Evolutionary conservation across 2,329 filamentous ascomycete species (phyloP), one percentile per base, ranked within the genome.

Genomic region (Ambrosiella beaveri): DNA sequence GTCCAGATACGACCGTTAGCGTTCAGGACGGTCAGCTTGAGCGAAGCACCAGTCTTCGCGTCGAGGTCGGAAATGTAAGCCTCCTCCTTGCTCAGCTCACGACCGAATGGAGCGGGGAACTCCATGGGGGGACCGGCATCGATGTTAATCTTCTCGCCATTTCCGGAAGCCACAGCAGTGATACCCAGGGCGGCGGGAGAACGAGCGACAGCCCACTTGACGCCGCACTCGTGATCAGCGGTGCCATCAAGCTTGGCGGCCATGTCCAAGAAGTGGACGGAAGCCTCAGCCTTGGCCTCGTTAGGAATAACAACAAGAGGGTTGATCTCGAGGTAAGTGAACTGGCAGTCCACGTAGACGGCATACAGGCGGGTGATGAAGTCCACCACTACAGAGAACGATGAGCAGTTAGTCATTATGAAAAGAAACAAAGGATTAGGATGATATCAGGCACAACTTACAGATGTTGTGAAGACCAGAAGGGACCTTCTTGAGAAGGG

Each of bases 311-410:
- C 93, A 62, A 98, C 93, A 64, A 98, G 78, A 65, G 93, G 93
- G 83, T 98, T 98, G 80, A 98, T 98, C 76, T 98, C 93, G 66
- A 98, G 88, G 78, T 98, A 98, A 69, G 93, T 97, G 82, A 98
- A 98, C 75, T 98, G 93, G 82, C 88, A 95, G 79, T 98, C 93
- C 64, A 97, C 93, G 69, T 97, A 98, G 75, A 98, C 93, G 66
- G 91, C 93, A 71, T 98, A 98, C 65, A 98, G 80, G 67, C 93
- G 85, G 68, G 88, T 88, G 77, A 98, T 98, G 81, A 98, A 98
- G 80, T 98, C 93, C 63, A 98, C 87, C 61, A 98, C 59, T 61
- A 50, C 9, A n/a, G n/a, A 41, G 12, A 51, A 7, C 36, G 38
- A 54, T 27, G 37, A 55, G 50, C 15, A 47, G 19, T 55, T 40